Evolutionary conservation across 1,284 basidiomycete species (phyloP).

Genomic region (Ceratobasidium sp.): DNA sequence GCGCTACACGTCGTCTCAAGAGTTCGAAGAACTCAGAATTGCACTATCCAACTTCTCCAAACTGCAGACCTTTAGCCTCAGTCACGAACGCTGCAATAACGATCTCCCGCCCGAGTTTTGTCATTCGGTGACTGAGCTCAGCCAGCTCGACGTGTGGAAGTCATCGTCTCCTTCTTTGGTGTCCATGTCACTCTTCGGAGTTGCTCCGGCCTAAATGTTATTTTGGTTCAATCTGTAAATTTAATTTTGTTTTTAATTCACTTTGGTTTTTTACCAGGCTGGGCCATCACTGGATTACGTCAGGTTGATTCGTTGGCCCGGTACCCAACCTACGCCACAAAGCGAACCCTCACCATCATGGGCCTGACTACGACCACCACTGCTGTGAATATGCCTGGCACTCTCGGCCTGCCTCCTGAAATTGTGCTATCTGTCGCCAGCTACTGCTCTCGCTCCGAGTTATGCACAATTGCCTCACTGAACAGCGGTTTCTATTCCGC

Average conservation of each 20-base stretch:
- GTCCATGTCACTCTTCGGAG: slow-evolving; percentile 33
- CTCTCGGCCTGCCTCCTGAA: not conserved
- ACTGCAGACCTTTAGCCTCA: slow-evolving; percentile 19
- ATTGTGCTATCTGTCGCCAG: slow-evolving; percentile 8
- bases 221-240: not conserved
- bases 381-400: not conserved
- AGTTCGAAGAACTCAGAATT: slow-evolving; percentile 22
- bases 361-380: not conserved
- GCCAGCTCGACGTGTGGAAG: slow-evolving; percentile 30
- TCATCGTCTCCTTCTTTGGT: slow-evolving; percentile 12
- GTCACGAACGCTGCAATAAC: slow-evolving; percentile 32
- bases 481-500: not conserved
- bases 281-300: not conserved
- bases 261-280: not conserved
- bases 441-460: not conserved
- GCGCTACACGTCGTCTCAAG: slow-evolving; percentile 20
- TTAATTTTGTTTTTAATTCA: not conserved
- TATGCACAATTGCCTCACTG: slow-evolving; percentile 15
- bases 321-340: too few relatives aligned
- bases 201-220: not conserved
- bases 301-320: not conserved
- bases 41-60: slow-evolving; percentile 17
- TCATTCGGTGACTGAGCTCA: slow-evolving; percentile 25
- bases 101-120: slow-evolving; percentile 35
- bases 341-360: not conserved